Base-by-base conservation (phyloP, 805 yeast genomes). In the Hanseniaspora mollemarum region DNA sequence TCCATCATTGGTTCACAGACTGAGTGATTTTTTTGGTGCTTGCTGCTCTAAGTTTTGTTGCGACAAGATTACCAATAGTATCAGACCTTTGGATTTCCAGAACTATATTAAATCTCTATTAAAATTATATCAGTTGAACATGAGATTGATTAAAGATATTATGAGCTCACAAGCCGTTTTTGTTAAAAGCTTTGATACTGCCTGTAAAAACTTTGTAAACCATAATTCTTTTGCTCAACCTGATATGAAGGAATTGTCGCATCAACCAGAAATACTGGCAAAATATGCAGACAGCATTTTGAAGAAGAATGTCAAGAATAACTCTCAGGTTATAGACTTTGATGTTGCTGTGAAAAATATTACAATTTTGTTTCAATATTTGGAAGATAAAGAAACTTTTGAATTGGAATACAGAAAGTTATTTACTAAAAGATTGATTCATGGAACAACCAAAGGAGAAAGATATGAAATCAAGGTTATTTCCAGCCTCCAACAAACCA, bases 371-470 rank as follows among this genome's bases (percentile, higher is more conserved):
- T 86, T 92, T 72, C 81, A 81, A 61, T 90, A 84, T 62, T 74
- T 94, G 53, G 87, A 85, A 40, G 97, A 92, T 64, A 88, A 87
- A 65, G 97, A 94, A 69, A 85, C 92, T 38, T 94, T 92, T 67
- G 97, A 92, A 68, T 83, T 81, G 54, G 83, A 85, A 69, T 92
- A 92, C 67, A 80, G 96, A 65, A 78, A 96, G 55, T 71, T 83
- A 61, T 74, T 92, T 58, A 90, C 97, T 10, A 84, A 83, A 63
- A 77, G 99, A 63, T 75, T 92, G 58, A 88, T 92, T 59, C 82
- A 83, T 61, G 83, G 87, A 58, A 78, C 92, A 18, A 83, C 95
- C 2, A 81, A 84, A 41, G 81, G 87, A 32, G 94, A 85, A 53
- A 76, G 79, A 55, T 75, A 76, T 41, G 99, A 92, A 68, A 90